Percentiles rank a stretch among this genome's conserved stretches.
These are phyloP conservation scores for Anethum foeniculum DNA, from an alignment of 140 eudicot species.

Conservation along the genomic window DNA sequence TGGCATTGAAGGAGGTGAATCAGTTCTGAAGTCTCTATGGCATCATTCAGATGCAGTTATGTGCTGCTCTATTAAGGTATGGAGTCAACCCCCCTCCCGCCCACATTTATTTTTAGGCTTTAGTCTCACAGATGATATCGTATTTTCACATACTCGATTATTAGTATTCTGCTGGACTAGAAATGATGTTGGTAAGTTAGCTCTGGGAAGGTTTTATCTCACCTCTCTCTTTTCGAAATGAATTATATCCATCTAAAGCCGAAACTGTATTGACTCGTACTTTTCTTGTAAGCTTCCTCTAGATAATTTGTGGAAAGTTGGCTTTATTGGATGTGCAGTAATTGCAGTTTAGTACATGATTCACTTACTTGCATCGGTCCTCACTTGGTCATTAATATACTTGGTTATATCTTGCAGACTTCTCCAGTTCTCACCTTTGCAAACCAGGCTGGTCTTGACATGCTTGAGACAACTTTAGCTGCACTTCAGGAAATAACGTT, in stretches of 20 bases:
- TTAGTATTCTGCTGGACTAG: neutral
- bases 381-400: neutral
- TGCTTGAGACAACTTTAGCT: conserved; percentile 92
- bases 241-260: too few species aligned
- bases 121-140: too few species aligned
- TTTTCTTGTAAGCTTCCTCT: neutral
- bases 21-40: conserved; percentile 77
- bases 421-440: conserved; percentile 83
- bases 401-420: conserved; percentile 34
- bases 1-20: conserved; percentile 59
- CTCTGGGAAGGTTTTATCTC: neutral
- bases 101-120: neutral
- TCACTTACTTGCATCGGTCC: neutral
- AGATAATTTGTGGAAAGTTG: neutral
- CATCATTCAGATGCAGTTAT: conserved; percentile 85
- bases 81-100: neutral
- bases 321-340: neutral
- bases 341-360: neutral
- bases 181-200: too few species aligned
- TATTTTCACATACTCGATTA: neutral
- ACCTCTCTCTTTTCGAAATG: neutral
- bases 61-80: conserved; percentile 92
- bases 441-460: conserved; percentile 93
- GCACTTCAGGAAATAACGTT: conserved; percentile 85
- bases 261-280: neutral